Evolutionary conservation across 352 stramenopile species (phyloP).

Genomic region (Aphanomyces stellatus): DNA sequence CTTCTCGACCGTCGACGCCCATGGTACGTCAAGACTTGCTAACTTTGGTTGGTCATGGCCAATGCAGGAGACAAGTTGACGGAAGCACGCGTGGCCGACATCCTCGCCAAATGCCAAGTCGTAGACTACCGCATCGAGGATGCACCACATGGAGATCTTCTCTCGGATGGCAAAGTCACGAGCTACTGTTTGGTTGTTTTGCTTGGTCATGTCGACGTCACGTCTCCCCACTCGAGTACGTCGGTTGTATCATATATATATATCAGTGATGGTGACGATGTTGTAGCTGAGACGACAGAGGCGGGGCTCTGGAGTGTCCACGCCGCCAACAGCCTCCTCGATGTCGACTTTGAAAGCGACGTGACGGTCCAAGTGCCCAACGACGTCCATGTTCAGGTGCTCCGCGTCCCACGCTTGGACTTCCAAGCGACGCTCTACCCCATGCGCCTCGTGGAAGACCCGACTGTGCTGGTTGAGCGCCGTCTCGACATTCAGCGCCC

Average conservation of each 20-base stretch:
- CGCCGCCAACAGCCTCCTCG: not conserved
- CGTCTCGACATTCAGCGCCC: slow-evolving; percentile 14
- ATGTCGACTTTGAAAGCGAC: slow-evolving; percentile 9
- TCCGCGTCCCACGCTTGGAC: slow-evolving; percentile 13
- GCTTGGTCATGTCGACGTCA: not conserved
- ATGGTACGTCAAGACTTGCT: not conserved
- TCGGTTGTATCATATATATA: not conserved
- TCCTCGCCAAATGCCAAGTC: slow-evolving; percentile 14
- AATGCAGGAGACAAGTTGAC: not conserved
- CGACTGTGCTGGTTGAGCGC: not conserved
- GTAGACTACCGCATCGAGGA: slow-evolving; percentile 5
- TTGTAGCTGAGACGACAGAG: not conserved
- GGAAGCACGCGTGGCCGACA: not conserved
- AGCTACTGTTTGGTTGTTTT: slow-evolving; percentile 7
- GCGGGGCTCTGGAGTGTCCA: slow-evolving; percentile 10
- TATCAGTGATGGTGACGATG: not conserved
- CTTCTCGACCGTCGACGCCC: slow-evolving; percentile 8
- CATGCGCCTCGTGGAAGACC: slow-evolving; percentile 8
- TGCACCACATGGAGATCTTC: not conserved
- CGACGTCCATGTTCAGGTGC: not conserved
- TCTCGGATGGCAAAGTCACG: not conserved
- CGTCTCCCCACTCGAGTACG: not conserved
- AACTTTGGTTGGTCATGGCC: not conserved
- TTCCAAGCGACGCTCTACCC: slow-evolving; percentile 19
- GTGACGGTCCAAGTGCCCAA: slow-evolving; percentile 11